Conservation (phyloP, 176 grass and related monocot species). For the Eremochloa ophiuroides region DNA sequence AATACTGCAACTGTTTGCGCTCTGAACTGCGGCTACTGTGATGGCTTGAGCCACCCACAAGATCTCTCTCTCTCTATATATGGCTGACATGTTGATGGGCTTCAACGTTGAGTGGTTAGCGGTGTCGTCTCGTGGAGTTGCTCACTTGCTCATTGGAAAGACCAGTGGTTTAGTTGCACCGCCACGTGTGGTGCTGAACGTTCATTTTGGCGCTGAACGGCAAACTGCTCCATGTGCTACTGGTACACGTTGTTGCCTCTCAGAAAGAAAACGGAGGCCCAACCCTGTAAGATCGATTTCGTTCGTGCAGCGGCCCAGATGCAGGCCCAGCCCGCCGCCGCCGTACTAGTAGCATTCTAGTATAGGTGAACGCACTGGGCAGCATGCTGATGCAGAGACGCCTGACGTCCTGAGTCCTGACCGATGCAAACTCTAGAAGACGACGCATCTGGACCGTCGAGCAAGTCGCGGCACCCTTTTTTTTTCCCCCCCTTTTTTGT, state of each 20-base stretch:
- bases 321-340: too few species aligned
- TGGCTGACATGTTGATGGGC: background rate
- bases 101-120: slow-evolving; percentile 22
- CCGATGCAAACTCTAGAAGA: background rate
- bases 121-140: slow-evolving; percentile 9
- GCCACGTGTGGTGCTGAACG: background rate
- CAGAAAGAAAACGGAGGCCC: background rate
- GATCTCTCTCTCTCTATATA: background rate
- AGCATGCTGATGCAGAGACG: background rate
- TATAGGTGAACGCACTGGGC: too few species aligned
- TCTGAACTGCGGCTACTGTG: background rate
- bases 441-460: background rate
- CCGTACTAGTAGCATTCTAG: too few species aligned
- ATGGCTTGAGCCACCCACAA: background rate
- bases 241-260: background rate
- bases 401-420: background rate
- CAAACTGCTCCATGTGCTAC: slow-evolving; percentile 5
- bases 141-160: slow-evolving; percentile 2
- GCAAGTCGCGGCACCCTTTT: background rate
- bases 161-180: slow-evolving; percentile 25
- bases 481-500: too few species aligned
- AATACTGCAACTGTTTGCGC: background rate
- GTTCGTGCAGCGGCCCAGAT: background rate
- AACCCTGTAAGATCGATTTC: background rate
- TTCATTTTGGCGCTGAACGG: background rate